A percentile compares a stretch with the other conserved stretches of the same genome.
Evolutionary conservation across 495 filamentous ascomycete genomes (phyloP).

Genomic region (Penicillium paradoxum): DNA sequence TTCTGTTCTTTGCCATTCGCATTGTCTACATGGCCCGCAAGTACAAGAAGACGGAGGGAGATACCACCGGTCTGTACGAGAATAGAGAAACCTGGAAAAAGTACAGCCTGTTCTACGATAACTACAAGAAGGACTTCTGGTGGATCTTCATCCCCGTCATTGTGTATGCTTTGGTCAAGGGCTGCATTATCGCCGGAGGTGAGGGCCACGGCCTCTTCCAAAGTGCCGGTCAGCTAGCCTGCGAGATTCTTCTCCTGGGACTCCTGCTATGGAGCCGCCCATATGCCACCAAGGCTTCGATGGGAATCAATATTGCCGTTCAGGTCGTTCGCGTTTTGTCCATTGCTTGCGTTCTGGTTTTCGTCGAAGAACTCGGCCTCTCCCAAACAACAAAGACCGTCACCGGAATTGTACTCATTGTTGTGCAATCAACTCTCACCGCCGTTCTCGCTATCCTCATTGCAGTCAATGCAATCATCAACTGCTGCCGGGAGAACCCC

Average conservation of each 20-base stretch:
- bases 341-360: slow-evolving; percentile 82
- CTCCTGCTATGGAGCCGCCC: slow-evolving; percentile 81
- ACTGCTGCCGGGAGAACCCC: slow-evolving; percentile 80
- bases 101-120: slow-evolving; percentile 96
- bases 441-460: slow-evolving; percentile 84
- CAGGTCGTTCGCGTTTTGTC: slow-evolving; percentile 92
- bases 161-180: slow-evolving; percentile 88
- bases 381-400: slow-evolving; percentile 93
- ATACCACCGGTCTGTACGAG: slow-evolving; percentile 69
- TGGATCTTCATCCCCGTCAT: slow-evolving; percentile 93
- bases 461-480: slow-evolving; percentile 79
- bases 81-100: slow-evolving; percentile 89
- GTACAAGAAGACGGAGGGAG: slow-evolving; percentile 71
- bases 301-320: slow-evolving; percentile 91
- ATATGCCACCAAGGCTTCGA: slow-evolving; percentile 77
- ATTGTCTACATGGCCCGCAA: slow-evolving; percentile 73
- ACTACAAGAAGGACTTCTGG: slow-evolving; percentile 89
- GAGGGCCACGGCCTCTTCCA: slow-evolving; percentile 85
- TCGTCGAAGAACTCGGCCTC: slow-evolving; percentile 89
- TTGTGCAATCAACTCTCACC: slow-evolving; percentile 79
- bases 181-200: slow-evolving; percentile 77
- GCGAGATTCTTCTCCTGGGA: slow-evolving; percentile 66
- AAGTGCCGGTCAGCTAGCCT: slow-evolving; percentile 68
- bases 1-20: slow-evolving; percentile 73
- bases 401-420: slow-evolving; percentile 84